Evolutionary conservation across 768 basidiomycete species (phyloP), one percentile per base, ranked within the genome.

Genomic region (Auricularia heimuer): DNA sequence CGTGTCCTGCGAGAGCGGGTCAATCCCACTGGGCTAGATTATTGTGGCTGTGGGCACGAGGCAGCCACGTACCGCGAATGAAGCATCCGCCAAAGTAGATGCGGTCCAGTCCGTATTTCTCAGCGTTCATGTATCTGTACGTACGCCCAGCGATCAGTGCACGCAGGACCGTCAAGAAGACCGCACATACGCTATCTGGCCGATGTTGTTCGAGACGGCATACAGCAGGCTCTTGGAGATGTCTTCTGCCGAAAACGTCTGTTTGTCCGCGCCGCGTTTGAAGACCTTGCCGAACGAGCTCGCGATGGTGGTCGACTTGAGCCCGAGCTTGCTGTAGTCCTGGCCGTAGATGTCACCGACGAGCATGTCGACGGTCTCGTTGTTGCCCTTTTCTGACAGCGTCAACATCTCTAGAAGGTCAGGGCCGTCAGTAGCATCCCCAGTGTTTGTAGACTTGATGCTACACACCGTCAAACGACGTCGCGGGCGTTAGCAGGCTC

Each of bases 61-160:
- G 29, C 33, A 54, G 10, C 21, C 45, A 75, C 85, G 65, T 70
- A 93, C 92, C 96, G 81, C 97, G 83, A 75, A 99, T 99, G 78
- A 98, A 99, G 76, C 92, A 98, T 2, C 97, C 97, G 33, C 97
- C 95, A 81, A 98, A 99, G 79, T 98, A 99, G 69, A 99, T 98
- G 73, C 92, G 85, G 71, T 97, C 92, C 66, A 99, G 75, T 70
- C 91, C 88, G 75, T 98, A 97, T 79, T 98, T 98, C 75, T 98
- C 97, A 64, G 97, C 97, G 74, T 99, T 98, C 97, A 99, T 98
- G 76, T 94, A 98, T 60, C 93, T 96, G 73, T 37, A n/a, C 34
- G n/a, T 16, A 37, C 12, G 63, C 64, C 63, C 51, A 39, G 68
- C 72, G 69, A 69, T 65, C 63, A 42, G 21, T 35, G 62, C 37